Evolutionary conservation across 2,329 filamentous ascomycete species (phyloP), one percentile per base, ranked within the genome.

Genomic region (Arthrobotrys entomopaga): DNA sequence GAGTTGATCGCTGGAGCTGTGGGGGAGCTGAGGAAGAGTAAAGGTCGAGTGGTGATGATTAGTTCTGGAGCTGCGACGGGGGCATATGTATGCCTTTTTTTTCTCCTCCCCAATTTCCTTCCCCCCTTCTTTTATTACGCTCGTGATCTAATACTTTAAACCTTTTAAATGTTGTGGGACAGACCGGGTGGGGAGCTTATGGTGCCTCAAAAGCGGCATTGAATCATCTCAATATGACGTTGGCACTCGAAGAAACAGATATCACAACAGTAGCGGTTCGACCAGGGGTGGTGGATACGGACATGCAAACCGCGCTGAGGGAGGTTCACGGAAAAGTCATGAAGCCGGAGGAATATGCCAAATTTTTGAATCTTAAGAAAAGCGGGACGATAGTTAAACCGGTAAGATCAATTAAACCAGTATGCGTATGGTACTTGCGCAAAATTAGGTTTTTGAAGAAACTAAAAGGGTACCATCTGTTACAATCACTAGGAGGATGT

Each of bases 301-400:
- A 90, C 59, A 97, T 97, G 93, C 93, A 97, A 81, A 85, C 85
- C 16, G 87, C 91, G 69, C 87, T 99, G 66, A 85, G 95, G 59
- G 89, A 93, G 54, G 86, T 88, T 70, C 90, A 95, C 81, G 84
- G 86, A 6, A 84, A 83, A 24, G 82, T 82, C 13, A 87, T 91
- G 86, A 86, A 87, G 77, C 82, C 82, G 11, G 24, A 84, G 84
- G 61, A 86, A 89, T 77, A 84, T 84, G 29, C 83, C 16, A 89
- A 78, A 42, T 98, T 98, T 79, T 84, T 87, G 15, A 84, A 87
- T 0, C 85, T 91, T 16, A 90, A 93, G 80, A 86, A 88, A 76
- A 85, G 86, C 3, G 93, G 93, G 13, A 86, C 86, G 57, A 82
- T 98, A 54, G 83, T 97, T 76, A 74, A 66, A 57, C 67, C 66